Base-by-base conservation (phyloP, 2,329 filamentous ascomycete genomes). In the Cladosporium oxysporum region DNA sequence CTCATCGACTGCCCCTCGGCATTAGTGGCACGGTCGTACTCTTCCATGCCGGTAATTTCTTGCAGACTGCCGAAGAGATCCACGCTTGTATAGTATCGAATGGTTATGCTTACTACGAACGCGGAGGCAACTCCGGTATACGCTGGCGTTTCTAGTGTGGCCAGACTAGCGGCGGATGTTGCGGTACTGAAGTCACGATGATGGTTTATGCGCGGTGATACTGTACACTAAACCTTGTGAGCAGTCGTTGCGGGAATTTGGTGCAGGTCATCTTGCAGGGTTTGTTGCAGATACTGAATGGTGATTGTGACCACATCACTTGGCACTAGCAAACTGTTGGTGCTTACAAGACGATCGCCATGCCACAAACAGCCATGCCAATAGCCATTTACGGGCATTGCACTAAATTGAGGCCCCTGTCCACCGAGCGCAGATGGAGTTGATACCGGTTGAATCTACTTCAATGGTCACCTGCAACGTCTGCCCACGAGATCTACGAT, bases 31-130 rank as follows among this genome's bases (percentile, higher is more conserved):
- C 47, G 35, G 44, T 58, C 31, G 65, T 49, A 35, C 61, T 53
- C 55, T 35, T 49, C 44, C 62, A 61, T 47, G 66, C 57, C 31
- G 61, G 50, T 16, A 44, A 41, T 41, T 58, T 16, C 21, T 23
- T n/a, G 7, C 16, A 58, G 53, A n/a, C 14, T 52, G 18, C 59
- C 53, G 44, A 33, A 44, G 6, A n/a, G 26, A 11, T 55, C 47
- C 44, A 53, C 29, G 58, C 37, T 31, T 18, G 18, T 60, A 31
- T 14, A 23, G n/a, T 31, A 31, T 33, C 58, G 28, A 60, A 31
- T 47, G 37, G n/a, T 31, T 26, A 10, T 16, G 28, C 41, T 23
- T 31, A 3, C 5, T 18, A 29, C 3, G 5, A 12, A 14, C 58
- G 10, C 58, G 58, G 58, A 60, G 41, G 0, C 14, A 35, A 3